Base-by-base conservation (phyloP, 768 basidiomycete species). In the Tricholoma saponaceum region DNA sequence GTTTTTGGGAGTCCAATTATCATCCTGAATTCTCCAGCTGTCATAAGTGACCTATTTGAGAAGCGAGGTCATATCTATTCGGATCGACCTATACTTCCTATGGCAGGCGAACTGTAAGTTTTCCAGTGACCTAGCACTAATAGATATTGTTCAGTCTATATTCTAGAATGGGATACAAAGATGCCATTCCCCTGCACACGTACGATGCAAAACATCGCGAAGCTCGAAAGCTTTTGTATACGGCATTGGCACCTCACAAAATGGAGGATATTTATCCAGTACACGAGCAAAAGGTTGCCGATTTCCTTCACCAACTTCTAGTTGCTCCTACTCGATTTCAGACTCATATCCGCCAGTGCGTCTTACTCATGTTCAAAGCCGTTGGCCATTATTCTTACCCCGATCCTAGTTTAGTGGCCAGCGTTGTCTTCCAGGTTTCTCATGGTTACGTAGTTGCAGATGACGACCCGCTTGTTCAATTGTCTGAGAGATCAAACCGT, bases 21-120 rank as follows among this genome's bases (percentile, higher is more conserved):
- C 43, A 59, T 74, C 49, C 55, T 74, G n/a, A 72, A 73, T 55
- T 64, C 63, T 25, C 44, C 52, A 18, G 60, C 67, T 30, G 64
- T 62, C 20, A 69, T 67, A 10, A 60, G 55, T 10, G 72, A 73
- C 9, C 64, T 78, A 54, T 60, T 74, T 12, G 67, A 73, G 18
- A 72, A 70, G 54, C 60, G 67, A 20, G 64, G 66, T 30, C 35
- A 57, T 9, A 64, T 70, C 2, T 72, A 73, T 60, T 69, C 70
- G 20, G 69, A 71, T 52, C 59, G 72, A 25, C 70, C 70, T 3
- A 43, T 56, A 4, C 37, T 64, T 52, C 57, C 49, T 16, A 60
- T 60, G 58, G 63, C 58, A 13, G 61, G 61, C 13, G 58, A 59
- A 43, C 1, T 54, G 60, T 58, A 35, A n/a, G 30, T 57, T 32